Percentiles rank a stretch among this genome's conserved stretches.
These are phyloP conservation scores for Comarum palustre DNA, from an alignment of 306 rosid species.

Conservation along the genomic window DNA sequence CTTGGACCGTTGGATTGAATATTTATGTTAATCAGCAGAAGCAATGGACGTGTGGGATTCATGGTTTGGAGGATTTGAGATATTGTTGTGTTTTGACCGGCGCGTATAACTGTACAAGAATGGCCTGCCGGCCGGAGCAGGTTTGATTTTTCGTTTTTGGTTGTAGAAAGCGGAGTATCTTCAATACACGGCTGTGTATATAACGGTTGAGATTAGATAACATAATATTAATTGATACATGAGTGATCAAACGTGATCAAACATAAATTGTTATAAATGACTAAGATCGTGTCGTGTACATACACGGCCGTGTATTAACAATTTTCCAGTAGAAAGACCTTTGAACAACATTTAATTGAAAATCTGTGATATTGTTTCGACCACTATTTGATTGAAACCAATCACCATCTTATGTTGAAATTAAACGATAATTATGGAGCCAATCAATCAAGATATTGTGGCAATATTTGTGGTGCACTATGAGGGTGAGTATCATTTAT, in stretches of 20 bases:
- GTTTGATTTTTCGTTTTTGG: not conserved
- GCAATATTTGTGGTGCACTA: not conserved
- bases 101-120: not conserved
- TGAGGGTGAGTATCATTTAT: not conserved
- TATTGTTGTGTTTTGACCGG: constrained; percentile 2
- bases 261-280: too few species aligned
- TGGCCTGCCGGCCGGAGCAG: constrained; percentile 3
- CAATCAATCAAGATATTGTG: not conserved
- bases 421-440: not conserved
- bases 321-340: too few species aligned
- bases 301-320: too few species aligned
- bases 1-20: not conserved
- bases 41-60: constrained; percentile 12
- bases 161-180: too few species aligned
- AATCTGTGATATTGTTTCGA: not conserved
- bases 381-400: not conserved
- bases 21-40: not conserved
- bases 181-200: too few species aligned
- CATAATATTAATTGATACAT: too few species aligned
- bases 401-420: not conserved
- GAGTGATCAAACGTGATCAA: too few species aligned
- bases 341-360: not conserved
- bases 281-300: too few species aligned
- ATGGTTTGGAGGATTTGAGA: not conserved
- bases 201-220: too few species aligned